These are phyloP conservation scores for Tylopilus subfusipes DNA, from an alignment of 768 basidiomycete species.

Conservation along the genomic window DNA sequence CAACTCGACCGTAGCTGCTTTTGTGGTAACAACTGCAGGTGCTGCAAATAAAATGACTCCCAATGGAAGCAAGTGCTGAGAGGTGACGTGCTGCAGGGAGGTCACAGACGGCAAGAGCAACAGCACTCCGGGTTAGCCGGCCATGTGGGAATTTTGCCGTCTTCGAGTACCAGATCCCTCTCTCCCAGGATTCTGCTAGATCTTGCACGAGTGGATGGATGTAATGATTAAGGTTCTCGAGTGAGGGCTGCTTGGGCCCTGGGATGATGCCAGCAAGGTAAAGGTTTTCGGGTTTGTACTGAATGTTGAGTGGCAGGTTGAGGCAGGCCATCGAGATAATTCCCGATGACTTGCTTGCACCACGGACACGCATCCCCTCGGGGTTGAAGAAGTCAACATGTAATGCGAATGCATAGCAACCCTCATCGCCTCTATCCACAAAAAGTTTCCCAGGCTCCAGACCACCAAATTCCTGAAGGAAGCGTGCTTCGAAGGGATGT, in stretches of 20 bases:
- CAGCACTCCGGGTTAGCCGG: constrained; percentile 19
- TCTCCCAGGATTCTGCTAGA: constrained; percentile 29
- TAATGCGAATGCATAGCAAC: constrained; percentile 30
- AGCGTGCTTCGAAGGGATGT: constrained; percentile 18
- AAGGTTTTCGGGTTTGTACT: constrained; percentile 38
- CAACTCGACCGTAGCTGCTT: neutral
- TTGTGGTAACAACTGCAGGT: constrained; percentile 27
- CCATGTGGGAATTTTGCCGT: constrained; percentile 17
- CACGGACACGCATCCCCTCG: constrained; percentile 24
- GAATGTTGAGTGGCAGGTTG: constrained; percentile 35
- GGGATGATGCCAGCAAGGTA: constrained; percentile 37
- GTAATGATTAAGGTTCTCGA: too few relatives aligned
- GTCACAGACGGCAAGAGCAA: constrained; percentile 34
- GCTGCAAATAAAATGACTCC: constrained; percentile 28
- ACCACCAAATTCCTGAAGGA: constrained; percentile 28
- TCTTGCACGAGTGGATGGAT: constrained; percentile 38
- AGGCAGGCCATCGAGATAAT: constrained; percentile 15
- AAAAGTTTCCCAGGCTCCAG: constrained; percentile 10
- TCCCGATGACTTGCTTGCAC: constrained; percentile 24
- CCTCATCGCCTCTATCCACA: constrained; percentile 17
- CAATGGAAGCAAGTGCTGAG: constrained; percentile 18
- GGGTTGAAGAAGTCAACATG: too few relatives aligned
- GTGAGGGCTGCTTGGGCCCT: too few relatives aligned
- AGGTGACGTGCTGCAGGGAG: constrained; percentile 33
- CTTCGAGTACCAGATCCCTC: constrained; percentile 30